These are phyloP conservation scores for Spatholobus suberectus DNA, from an alignment of 306 rosid genomes.

Conservation along the genomic window DNA sequence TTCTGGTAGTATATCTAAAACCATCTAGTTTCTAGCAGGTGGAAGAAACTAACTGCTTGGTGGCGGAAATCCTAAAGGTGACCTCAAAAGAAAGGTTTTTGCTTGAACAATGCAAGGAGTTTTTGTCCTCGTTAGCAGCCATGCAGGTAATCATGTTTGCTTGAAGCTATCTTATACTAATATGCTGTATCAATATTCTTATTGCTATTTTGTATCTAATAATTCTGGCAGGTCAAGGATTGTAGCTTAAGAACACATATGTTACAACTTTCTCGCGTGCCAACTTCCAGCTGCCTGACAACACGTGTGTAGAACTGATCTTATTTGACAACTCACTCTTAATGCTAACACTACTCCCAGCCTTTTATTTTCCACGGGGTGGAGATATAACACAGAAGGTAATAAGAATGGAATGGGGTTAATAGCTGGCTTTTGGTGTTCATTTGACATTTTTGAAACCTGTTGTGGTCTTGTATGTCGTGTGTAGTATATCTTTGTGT, in stretches of 20 bases:
- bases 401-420: constrained; percentile 67
- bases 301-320: constrained; percentile 88
- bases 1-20: constrained; percentile 34
- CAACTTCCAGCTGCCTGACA: constrained; percentile 68
- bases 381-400: constrained; percentile 76
- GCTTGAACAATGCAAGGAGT: constrained; percentile 85
- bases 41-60: constrained; percentile 83
- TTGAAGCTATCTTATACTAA: constrained; percentile 6
- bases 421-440: constrained; percentile 73
- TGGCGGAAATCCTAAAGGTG: constrained; percentile 79
- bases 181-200: constrained; percentile 32
- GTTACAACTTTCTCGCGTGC: constrained; percentile 70
- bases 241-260: constrained; percentile 87
- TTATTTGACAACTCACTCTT: constrained; percentile 73
- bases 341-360: constrained; percentile 81
- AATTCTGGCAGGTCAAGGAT: constrained; percentile 68
- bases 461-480: constrained; percentile 58
- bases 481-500: constrained; percentile 62
- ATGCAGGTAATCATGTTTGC: constrained; percentile 65
- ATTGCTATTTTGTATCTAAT: not conserved
- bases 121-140: constrained; percentile 76
- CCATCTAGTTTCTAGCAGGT: constrained; percentile 55
- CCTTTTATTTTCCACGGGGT: constrained; percentile 61
- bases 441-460: constrained; percentile 60
- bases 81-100: constrained; percentile 73